Percentiles rank a stretch among this genome's conserved stretches.
Conservation (phyloP, 1,139 yeast species). For the Geotrichum bryndzae region DNA sequence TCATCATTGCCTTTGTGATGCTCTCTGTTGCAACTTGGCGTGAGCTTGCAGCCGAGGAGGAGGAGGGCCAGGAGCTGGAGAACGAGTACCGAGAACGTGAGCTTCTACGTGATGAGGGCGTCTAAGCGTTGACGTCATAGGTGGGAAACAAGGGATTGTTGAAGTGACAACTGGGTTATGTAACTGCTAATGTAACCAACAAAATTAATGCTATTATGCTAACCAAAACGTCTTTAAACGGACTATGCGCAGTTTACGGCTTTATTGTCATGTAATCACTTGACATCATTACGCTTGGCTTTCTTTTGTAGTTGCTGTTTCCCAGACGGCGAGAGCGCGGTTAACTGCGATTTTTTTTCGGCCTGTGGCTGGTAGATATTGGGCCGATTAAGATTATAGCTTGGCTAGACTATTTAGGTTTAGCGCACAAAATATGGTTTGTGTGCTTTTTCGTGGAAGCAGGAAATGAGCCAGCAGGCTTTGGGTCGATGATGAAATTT, state of each 20-base stretch:
- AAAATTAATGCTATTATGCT: neutral
- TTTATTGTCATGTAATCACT: neutral
- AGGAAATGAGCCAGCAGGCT: neutral
- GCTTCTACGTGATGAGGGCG: neutral
- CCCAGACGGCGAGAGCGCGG: too few species aligned
- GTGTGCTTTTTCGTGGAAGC: neutral
- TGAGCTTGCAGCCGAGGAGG: constrained; percentile 63
- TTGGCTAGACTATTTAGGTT: neutral
- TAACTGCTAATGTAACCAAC: neutral
- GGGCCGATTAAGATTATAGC: neutral
- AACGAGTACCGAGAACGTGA: constrained; percentile 7
- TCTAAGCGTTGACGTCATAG: neutral
- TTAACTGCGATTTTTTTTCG: neutral
- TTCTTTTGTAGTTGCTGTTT: neutral
- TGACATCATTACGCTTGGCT: neutral
- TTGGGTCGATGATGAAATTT: neutral
- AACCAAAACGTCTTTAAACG: neutral
- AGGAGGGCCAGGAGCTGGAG: constrained; percentile 16
- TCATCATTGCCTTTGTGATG: constrained; percentile 59
- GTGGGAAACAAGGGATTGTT: neutral
- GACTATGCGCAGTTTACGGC: neutral
- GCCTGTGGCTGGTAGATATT: neutral
- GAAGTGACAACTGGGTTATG: neutral
- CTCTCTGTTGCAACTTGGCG: constrained; percentile 67
- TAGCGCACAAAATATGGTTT: neutral